phyloP scores from a whole-genome alignment of 1,139 yeast species.

The Sugiyamaella paludigena region DNA sequence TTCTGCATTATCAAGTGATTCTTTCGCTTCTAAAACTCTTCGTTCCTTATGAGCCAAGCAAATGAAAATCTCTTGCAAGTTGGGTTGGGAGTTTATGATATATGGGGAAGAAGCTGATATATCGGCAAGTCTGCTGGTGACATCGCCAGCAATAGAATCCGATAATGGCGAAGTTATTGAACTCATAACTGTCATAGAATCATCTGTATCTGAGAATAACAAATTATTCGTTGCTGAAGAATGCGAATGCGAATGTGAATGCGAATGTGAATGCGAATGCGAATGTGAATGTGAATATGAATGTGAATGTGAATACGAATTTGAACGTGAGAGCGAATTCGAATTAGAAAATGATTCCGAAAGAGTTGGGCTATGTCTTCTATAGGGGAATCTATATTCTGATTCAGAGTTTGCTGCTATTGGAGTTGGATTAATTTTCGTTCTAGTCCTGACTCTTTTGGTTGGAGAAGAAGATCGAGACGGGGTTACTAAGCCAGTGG shows the following conservation, averaged over 20 bases:
- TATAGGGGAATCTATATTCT: slow-evolving; percentile 8
- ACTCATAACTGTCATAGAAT: slow-evolving; percentile 6
- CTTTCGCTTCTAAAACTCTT: slow-evolving; percentile 38
- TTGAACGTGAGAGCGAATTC: slow-evolving; percentile 1
- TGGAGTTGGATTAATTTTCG: slow-evolving; percentile 14
- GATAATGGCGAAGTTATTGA: slow-evolving; percentile 8
- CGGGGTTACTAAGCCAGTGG: background rate
- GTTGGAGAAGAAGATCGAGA: slow-evolving; percentile 14
- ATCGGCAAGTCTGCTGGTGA: background rate
- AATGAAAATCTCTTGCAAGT: slow-evolving; percentile 36
- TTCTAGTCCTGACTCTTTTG: slow-evolving; percentile 12
- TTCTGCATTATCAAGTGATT: slow-evolving; percentile 32
- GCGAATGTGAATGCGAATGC: slow-evolving; percentile 5
- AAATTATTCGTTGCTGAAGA: slow-evolving; percentile 3
- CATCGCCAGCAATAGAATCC: slow-evolving; percentile 6
- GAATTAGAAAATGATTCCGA: slow-evolving; percentile 11
- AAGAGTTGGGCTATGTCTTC: slow-evolving; percentile 11
- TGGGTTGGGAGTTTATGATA: slow-evolving; percentile 27
- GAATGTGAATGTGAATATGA: slow-evolving; percentile 6
- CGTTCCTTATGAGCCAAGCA: slow-evolving; percentile 39
- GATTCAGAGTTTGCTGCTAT: slow-evolving; percentile 9
- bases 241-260: slow-evolving; percentile 8
- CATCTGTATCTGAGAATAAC: slow-evolving; percentile 14
- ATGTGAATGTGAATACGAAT: slow-evolving; percentile 2
- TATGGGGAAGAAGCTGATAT: slow-evolving; percentile 23